phyloP scores from a whole-genome alignment of 2,329 filamentous ascomycete species.

The Beauveria sp. region DNA sequence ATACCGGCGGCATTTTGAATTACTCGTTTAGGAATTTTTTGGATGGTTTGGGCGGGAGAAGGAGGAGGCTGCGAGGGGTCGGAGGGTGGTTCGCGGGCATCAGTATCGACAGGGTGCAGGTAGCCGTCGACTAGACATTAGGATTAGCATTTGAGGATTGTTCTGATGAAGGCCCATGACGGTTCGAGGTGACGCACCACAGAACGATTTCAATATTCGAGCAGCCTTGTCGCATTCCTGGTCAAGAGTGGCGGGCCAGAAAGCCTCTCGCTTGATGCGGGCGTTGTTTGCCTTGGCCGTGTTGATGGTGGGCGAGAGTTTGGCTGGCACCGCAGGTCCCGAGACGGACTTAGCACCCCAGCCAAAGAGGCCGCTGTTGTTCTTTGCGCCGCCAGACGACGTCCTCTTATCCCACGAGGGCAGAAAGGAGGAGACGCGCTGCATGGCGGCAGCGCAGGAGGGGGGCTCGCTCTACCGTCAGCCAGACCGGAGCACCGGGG shows the following conservation, averaged over 20 bases:
- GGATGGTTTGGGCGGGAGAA: constrained; percentile 48
- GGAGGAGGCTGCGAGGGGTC: constrained; percentile 33
- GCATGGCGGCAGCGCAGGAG: constrained; percentile 27
- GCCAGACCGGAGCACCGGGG: constrained; percentile 18
- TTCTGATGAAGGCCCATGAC: neutral
- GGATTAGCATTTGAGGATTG: constrained; percentile 15
- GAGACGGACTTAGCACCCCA: constrained; percentile 43
- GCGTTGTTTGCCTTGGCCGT: constrained; percentile 25
- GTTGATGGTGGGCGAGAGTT: constrained; percentile 26
- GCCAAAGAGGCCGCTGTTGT: constrained; percentile 29
- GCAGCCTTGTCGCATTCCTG: constrained; percentile 89
- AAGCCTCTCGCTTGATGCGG: constrained; percentile 51
- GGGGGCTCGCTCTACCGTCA: constrained; percentile 26
- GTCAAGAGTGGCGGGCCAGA: constrained; percentile 80
- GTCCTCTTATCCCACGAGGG: constrained; percentile 39
- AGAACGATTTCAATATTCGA: constrained; percentile 83
- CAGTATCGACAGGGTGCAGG: constrained; percentile 37
- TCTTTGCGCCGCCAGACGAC: constrained; percentile 23
- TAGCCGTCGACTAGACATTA: constrained; percentile 45
- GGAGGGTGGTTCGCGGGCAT: constrained; percentile 18
- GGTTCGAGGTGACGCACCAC: constrained; percentile 50
- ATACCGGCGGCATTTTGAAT: constrained; percentile 85
- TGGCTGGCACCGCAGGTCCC: constrained; percentile 10
- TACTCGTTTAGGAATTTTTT: constrained; percentile 80
- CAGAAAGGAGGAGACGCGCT: constrained; percentile 36